Evolutionary conservation across 1,284 basidiomycete species (phyloP).

Genomic region (Austroboletus olivaceoglutinosus): DNA sequence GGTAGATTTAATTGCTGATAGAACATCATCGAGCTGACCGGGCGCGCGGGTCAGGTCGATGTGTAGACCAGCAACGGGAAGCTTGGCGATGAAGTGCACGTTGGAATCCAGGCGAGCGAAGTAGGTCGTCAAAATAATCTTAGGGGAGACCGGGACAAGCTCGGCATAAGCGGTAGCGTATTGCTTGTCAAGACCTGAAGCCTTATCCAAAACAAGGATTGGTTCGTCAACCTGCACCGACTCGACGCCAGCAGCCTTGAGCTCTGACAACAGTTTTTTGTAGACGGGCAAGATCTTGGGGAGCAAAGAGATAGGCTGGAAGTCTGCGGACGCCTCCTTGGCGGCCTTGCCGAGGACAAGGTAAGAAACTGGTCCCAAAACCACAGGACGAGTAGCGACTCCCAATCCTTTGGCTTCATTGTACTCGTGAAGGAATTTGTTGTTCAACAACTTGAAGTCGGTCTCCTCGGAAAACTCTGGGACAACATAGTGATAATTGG

Average conservation of each 20-base stretch:
- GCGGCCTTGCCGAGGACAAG: conserved; percentile 90
- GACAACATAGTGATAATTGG: conserved; percentile 99
- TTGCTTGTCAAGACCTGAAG: conserved; percentile 76
- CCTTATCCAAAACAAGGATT: conserved; percentile 90
- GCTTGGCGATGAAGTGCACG: conserved; percentile 86
- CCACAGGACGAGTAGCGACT: conserved; percentile 90
- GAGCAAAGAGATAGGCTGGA: conserved; percentile 90
- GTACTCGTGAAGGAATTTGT: conserved; percentile 95
- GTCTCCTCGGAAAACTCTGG: conserved; percentile 93
- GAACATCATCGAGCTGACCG: conserved; percentile 81
- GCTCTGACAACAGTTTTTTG: conserved; percentile 86
- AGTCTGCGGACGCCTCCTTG: conserved; percentile 82
- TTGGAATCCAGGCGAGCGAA: conserved; percentile 96
- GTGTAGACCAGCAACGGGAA: conserved; percentile 94
- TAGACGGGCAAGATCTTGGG: conserved; percentile 91
- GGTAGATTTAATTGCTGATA: conserved; percentile 83
- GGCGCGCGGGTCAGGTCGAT: conserved; percentile 96
- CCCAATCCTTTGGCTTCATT: conserved; percentile 93
- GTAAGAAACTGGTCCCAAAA: conserved; percentile 96
- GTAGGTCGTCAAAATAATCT: conserved; percentile 94
- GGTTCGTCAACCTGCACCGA: conserved; percentile 99
- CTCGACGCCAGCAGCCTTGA: conserved; percentile 91
- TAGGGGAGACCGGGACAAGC: conserved; percentile 81
- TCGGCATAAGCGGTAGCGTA: conserved; percentile 83
- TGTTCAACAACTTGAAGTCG: conserved; percentile 93